These are phyloP conservation scores for Pseudoturritis turrita DNA, from an alignment of 345 rosid genomes.

Conservation along the genomic window DNA sequence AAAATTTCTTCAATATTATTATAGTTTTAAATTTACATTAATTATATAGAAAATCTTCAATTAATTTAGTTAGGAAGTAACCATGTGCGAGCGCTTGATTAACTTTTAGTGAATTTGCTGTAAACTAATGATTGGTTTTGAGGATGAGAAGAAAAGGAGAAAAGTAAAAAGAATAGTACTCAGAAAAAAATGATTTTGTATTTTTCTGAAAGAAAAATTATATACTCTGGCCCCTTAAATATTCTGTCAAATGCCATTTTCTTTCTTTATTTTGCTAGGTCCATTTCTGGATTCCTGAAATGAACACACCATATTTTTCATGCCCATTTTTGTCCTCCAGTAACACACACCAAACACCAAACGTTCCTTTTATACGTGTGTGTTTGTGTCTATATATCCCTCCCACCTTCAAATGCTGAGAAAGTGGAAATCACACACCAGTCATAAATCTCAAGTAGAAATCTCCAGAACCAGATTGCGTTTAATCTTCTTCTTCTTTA, in stretches of 20 bases:
- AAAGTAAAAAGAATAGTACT: neutral
- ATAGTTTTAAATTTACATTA: too few species aligned
- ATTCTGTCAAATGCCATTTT: constrained; percentile 29
- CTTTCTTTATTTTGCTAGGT: constrained; percentile 37
- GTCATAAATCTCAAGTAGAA: constrained; percentile 32
- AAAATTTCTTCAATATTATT: too few species aligned
- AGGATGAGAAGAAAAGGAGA: neutral
- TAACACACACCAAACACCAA: constrained; percentile 24
- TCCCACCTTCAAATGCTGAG: constrained; percentile 50
- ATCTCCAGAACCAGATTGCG: constrained; percentile 25
- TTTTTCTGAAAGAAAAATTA: neutral
- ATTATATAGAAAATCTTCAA: too few species aligned
- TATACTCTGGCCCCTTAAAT: constrained; percentile 28
- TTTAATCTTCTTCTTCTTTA: constrained; percentile 17
- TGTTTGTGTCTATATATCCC: constrained; percentile 37
- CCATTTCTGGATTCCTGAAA: constrained; percentile 48
- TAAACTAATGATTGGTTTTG: constrained; percentile 20
- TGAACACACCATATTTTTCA: constrained; percentile 45
- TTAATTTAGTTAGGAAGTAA: too few species aligned
- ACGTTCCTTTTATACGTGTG: neutral
- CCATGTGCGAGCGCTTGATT: too few species aligned
- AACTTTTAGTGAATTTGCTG: too few species aligned
- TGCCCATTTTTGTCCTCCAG: constrained; percentile 48
- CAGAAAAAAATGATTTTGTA: neutral
- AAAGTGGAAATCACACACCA: constrained; percentile 53